phyloP scores from a whole-genome alignment of 2,329 filamentous ascomycete species.

The Fusarium secorum region DNA sequence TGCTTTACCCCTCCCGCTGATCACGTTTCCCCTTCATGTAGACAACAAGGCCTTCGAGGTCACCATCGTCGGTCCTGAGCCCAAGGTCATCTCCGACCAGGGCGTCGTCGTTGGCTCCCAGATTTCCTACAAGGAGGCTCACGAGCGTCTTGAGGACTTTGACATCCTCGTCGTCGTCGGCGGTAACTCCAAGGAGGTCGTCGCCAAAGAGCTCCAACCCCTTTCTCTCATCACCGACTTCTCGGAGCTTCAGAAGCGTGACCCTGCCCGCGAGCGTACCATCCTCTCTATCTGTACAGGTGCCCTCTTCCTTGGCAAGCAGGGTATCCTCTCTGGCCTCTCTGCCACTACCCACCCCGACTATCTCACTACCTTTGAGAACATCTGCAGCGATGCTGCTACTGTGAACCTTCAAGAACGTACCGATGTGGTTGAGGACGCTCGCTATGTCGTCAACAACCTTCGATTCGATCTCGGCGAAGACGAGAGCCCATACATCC shows the following conservation, averaged over 20 bases:
- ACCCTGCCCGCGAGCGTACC: constrained; percentile 81
- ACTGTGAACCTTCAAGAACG: constrained; percentile 75
- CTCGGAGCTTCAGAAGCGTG: constrained; percentile 80
- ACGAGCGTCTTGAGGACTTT: constrained; percentile 76
- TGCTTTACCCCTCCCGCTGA: constrained; percentile 38
- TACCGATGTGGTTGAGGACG: constrained; percentile 82
- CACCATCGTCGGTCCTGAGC: constrained; percentile 62
- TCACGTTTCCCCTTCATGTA: constrained; percentile 42
- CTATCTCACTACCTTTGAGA: constrained; percentile 81
- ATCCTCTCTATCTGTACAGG: constrained; percentile 83
- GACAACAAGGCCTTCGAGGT: constrained; percentile 66
- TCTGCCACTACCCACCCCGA: constrained; percentile 86
- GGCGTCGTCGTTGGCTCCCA: constrained; percentile 77
- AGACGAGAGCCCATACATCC: constrained; percentile 84
- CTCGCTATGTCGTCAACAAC: constrained; percentile 89
- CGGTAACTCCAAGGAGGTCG: constrained; percentile 68
- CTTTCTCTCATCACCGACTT: constrained; percentile 78
- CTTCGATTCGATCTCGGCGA: constrained; percentile 84
- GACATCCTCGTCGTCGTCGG: constrained; percentile 83
- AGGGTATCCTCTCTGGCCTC: constrained; percentile 79
- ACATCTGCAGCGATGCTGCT: constrained; percentile 77
- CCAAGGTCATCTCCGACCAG: constrained; percentile 65
- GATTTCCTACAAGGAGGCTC: constrained; percentile 79
- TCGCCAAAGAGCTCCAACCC: constrained; percentile 74
- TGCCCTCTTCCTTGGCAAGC: constrained; percentile 77